Evolutionary conservation across 179 eudicot species (phyloP).

Genomic region (Sideroxylon spinosum): DNA sequence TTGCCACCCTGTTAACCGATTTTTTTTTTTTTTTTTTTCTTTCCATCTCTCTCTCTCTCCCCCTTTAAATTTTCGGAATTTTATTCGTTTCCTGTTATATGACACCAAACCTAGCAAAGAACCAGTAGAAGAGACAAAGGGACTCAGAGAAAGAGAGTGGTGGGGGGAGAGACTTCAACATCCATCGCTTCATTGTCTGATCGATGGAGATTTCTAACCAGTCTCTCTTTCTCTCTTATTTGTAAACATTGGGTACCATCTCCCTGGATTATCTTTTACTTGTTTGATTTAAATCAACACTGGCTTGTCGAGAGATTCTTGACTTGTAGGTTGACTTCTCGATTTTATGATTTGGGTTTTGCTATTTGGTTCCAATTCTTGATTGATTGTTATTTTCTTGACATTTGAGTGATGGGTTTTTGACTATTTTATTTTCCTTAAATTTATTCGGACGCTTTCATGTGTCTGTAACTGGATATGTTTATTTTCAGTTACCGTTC

Average conservation of each 20-base stretch:
- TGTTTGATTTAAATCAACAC: not conserved
- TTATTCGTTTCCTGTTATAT: slow-evolving; percentile 26
- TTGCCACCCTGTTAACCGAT: slow-evolving; percentile 20
- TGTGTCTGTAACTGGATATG: not conserved
- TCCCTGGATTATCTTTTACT: not conserved
- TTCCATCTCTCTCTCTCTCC: too few species aligned
- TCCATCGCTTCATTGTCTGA: slow-evolving; percentile 7
- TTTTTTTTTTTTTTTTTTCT: not conserved
- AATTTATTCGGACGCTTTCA: not conserved
- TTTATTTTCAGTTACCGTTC: slow-evolving; percentile 8
- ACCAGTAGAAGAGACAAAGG: slow-evolving; percentile 9
- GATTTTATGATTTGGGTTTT: slow-evolving; percentile 8
- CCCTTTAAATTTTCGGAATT: too few species aligned
- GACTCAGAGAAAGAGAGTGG: slow-evolving; percentile 9
- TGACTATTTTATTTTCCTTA: not conserved
- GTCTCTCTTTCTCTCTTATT: slow-evolving; percentile 18
- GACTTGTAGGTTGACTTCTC: slow-evolving; percentile 1
- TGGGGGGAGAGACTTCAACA: not conserved
- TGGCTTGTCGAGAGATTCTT: not conserved
- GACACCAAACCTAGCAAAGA: not conserved
- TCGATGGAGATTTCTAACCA: slow-evolving; percentile 15
- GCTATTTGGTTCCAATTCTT: not conserved
- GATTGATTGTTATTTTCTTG: too few species aligned
- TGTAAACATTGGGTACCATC: too few species aligned
- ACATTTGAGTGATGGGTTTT: not conserved